Evolutionary conservation across 148 eudicot species (phyloP), one percentile per base, ranked within the genome.

Genomic region (Silene uniflora): DNA sequence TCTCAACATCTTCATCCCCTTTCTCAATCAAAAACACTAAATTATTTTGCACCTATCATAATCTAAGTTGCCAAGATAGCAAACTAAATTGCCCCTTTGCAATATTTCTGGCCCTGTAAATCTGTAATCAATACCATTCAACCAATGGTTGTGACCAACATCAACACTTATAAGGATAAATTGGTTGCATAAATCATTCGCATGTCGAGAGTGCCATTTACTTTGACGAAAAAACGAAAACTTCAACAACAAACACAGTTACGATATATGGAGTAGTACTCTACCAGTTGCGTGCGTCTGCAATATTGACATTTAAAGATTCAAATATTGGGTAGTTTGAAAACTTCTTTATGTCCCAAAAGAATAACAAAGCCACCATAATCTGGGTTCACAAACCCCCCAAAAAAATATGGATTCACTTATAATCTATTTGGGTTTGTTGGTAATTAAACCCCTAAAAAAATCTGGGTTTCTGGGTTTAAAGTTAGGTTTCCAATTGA

Each of bases 81-180:
- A 35, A n/a, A 66, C 16, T 42, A 58, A 58, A 47, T 56, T 81
- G 83, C 87, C 88, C 82, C 88, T 52, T 83, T 83, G 73, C 68
- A 12, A 55, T 66, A 79, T 46, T 52, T 22, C 75, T 76, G 19
- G 18, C 97, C 92, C 73, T n/a, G n/a, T n/a, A n/a, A 1, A 1
- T 2, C 91, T 86, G 61, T 47, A 93, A 65, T 92, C 96, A 61
- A 94, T 94, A 10, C 97, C 98, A 80, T 81, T 88, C 19, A 94
- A 82, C 98, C 98, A 94, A 46, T 94, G 98, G 73, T 86, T 83
- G 23, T 11, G 13, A 19, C 12, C 13, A n/a, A 69, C 42, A 62
- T 25, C 10, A 39, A 22, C 29, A 69, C 27, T 23, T 16, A 12
- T 29, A 19, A 12, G 42, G 11, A 10, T 18, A 14, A 70, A 17